These are phyloP conservation scores for Trifolium dubium DNA, from an alignment of 306 rosid species.

Conservation along the genomic window DNA sequence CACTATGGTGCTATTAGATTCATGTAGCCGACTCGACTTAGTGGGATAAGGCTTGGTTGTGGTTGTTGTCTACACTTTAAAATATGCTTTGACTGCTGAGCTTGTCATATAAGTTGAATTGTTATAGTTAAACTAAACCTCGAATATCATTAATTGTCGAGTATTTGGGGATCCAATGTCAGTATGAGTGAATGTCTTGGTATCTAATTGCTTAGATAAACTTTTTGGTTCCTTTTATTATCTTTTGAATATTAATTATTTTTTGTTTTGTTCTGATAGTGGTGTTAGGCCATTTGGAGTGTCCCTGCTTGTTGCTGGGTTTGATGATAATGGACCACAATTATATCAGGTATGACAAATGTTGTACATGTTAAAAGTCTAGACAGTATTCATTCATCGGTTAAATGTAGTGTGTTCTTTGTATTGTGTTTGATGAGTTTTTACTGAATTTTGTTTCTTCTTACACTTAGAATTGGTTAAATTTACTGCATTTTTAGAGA, in stretches of 20 bases:
- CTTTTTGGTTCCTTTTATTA: constrained; percentile 5
- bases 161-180: background rate
- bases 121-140: too few species aligned
- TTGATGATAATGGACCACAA: constrained; percentile 92
- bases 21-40: too few species aligned
- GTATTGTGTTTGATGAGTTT: too few species aligned
- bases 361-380: background rate
- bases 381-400: too few species aligned
- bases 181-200: background rate
- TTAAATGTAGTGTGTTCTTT: background rate
- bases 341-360: constrained; percentile 71
- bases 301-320: constrained; percentile 90
- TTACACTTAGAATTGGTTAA: constrained; percentile 1
- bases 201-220: background rate
- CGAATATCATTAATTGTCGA: too few species aligned
- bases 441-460: background rate
- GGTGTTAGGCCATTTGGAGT: constrained; percentile 99
- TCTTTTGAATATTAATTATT: constrained; percentile 10
- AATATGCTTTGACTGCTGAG: too few species aligned
- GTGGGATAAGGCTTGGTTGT: too few species aligned
- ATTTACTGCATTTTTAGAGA: constrained; percentile 13
- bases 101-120: too few species aligned
- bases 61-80: too few species aligned
- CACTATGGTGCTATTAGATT: too few species aligned
- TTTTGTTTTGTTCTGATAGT: constrained; percentile 46